phyloP scores from a whole-genome alignment of 352 stramenopile species.

The Globisporangium recalcitrans region DNA sequence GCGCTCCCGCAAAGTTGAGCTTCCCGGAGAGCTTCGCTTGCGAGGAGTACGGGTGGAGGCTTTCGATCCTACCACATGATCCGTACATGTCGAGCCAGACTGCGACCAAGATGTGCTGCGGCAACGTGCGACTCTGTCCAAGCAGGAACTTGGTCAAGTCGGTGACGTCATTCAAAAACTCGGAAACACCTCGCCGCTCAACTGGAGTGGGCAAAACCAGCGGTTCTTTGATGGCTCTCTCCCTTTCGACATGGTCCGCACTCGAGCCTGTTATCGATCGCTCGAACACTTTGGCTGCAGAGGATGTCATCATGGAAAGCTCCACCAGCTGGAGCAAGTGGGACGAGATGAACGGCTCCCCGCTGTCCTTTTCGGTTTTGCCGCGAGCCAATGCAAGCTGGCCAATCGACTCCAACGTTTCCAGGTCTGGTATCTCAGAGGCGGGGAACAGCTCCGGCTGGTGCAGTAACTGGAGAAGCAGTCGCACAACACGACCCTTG shows the following conservation, averaged over 20 bases:
- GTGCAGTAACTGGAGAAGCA: slow-evolving; percentile 75
- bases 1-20: slow-evolving; percentile 48
- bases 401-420: slow-evolving; percentile 57
- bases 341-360: slow-evolving; percentile 66
- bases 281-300: slow-evolving; percentile 33
- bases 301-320: slow-evolving; percentile 54
- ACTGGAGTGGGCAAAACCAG: slow-evolving; percentile 38
- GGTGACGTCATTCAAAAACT: slow-evolving; percentile 50
- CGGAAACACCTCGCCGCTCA: slow-evolving; percentile 32
- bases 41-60: slow-evolving; percentile 47
- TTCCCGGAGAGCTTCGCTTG: slow-evolving; percentile 24
- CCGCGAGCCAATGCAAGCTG: slow-evolving; percentile 51
- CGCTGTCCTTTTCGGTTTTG: slow-evolving; percentile 47
- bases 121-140: slow-evolving; percentile 34
- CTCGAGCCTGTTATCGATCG: slow-evolving; percentile 12
- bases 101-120: slow-evolving; percentile 49
- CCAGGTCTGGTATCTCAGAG: slow-evolving; percentile 53
- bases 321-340: slow-evolving; percentile 79
- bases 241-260: background rate
- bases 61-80: slow-evolving; percentile 53
- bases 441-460: slow-evolving; percentile 49
- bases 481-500: slow-evolving; percentile 68
- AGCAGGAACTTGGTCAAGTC: slow-evolving; percentile 59
- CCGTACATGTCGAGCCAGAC: slow-evolving; percentile 84
- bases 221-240: slow-evolving; percentile 1